Base-by-base conservation (phyloP, 2,329 filamentous ascomycete species). In the Fusarium drepaniforme region DNA sequence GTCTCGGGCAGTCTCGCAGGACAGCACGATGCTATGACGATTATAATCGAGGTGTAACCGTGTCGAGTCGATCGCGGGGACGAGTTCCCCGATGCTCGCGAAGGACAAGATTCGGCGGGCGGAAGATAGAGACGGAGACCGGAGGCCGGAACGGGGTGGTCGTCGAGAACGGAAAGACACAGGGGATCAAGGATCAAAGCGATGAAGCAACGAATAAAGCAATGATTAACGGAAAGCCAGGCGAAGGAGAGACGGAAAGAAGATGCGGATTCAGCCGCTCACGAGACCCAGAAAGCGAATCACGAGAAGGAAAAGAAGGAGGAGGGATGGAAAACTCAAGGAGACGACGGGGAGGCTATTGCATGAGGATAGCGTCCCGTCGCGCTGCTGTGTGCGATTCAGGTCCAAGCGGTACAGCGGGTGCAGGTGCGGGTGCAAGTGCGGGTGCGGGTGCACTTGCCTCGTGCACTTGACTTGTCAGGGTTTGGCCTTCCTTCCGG, bases 331-430 rank as follows among this genome's bases (percentile, higher is more conserved):
- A 72, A 70, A 70, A 57, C 53, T 38, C 60, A 57, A 62, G 66
- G 71, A 74, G 53, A 40, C 56, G 61, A 67, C 21, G 68, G 63
- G 37, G 64, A 75, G 53, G 62, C 66, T 63, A 68, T 74, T 65
- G 67, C 63, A 68, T 28, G 58, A 74, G 56, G 56, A 58, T 58
- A 35, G 35, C 30, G 58, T 56, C 67, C 71, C 68, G 69, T 78
- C 74, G 77, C 77, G 73, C 68, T 74, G 70, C 42, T 64, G 61
- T 38, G 49, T 71, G 56, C 67, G 74, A 75, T 76, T 76, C 74
- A 77, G 76, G 75, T 71, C 73, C 64, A 53, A 74, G 46, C 63
- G 73, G 70, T 66, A 66, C 60, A 46, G 37, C 56, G 68, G 68
- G 68, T 68, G 68, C 68, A 65, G 61, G 63, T 64, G 71, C 64